Conservation (phyloP, 2,329 filamentous ascomycete genomes). For the Byssothecium circinans region DNA sequence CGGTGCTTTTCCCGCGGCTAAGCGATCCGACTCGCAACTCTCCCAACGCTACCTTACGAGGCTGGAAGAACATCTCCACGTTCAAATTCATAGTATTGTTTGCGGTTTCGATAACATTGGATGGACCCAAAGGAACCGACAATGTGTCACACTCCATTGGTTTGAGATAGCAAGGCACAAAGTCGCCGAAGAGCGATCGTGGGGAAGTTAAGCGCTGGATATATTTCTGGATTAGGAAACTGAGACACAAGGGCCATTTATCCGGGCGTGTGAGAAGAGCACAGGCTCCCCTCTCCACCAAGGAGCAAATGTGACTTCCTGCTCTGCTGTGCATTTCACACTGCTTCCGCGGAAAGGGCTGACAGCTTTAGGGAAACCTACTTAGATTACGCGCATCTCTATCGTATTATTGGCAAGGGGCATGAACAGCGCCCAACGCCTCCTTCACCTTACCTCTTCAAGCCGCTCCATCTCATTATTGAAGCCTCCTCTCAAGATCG, state of each 20-base stretch:
- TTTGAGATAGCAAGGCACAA: neutral
- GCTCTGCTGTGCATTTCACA: neutral
- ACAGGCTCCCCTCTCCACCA: no score
- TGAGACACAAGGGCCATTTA: neutral
- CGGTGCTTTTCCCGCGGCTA: no score
- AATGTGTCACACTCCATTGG: neutral
- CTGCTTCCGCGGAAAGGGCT: neutral
- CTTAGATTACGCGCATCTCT: neutral
- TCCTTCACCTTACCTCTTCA: neutral
- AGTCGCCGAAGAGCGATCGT: neutral
- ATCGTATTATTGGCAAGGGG: neutral
- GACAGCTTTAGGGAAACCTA: neutral
- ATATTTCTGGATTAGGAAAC: neutral
- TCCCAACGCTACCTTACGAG: no score
- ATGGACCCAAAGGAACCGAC: neutral
- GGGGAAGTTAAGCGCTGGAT: neutral
- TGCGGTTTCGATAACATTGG: neutral
- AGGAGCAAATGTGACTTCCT: neutral
- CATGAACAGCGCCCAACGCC: neutral
- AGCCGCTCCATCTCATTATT: no score
- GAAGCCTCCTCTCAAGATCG: neutral
- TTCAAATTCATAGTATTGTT: neutral
- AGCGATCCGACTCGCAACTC: no score
- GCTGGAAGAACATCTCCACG: no score
- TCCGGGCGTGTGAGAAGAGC: neutral